Evolutionary conservation across 352 stramenopile genomes (phyloP).

Genomic region (Phytophthora sansomeana): DNA sequence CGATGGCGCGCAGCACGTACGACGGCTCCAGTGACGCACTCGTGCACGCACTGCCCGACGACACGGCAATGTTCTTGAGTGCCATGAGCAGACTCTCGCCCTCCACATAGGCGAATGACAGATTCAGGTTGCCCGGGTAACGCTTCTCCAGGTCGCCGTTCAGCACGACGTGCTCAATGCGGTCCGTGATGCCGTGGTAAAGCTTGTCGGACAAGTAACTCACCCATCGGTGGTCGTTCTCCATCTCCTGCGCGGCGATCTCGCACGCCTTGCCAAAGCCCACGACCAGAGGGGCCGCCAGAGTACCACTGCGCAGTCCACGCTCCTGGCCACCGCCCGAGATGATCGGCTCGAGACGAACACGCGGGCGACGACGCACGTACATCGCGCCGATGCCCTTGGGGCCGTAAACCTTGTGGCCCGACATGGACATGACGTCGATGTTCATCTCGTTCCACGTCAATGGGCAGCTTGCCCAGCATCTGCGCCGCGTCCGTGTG

Average conservation of each 20-base stretch:
- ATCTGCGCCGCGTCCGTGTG: conserved; percentile 99
- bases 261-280: conserved; percentile 94
- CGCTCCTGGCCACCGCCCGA: conserved; percentile 98
- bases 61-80: conserved; percentile 99
- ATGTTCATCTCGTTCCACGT: conserved; percentile 99
- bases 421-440: conserved; percentile 98
- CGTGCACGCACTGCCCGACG: conserved; percentile 97
- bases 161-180: conserved; percentile 94
- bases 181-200: conserved; percentile 83
- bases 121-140: conserved; percentile 98
- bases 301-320: conserved; percentile 94
- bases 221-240: conserved; percentile 96
- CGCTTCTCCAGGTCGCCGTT: conserved; percentile 96
- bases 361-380: conserved; percentile 95
- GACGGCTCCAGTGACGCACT: conserved; percentile 97
- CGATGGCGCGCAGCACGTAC: conserved; percentile 98
- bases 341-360: conserved; percentile 98
- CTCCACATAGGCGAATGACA: conserved; percentile 99
- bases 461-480: conserved; percentile 96
- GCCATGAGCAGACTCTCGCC: conserved; percentile 99
- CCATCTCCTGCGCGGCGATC: conserved; percentile 95
- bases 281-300: conserved; percentile 80
- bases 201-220: conserved; percentile 95
- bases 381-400: conserved; percentile 99
- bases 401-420: conserved; percentile 99